Percentiles rank a stretch among this genome's conserved stretches.
Evolutionary conservation across 345 rosid genomes (phyloP).

Genomic region (Nasturtium officinale): DNA sequence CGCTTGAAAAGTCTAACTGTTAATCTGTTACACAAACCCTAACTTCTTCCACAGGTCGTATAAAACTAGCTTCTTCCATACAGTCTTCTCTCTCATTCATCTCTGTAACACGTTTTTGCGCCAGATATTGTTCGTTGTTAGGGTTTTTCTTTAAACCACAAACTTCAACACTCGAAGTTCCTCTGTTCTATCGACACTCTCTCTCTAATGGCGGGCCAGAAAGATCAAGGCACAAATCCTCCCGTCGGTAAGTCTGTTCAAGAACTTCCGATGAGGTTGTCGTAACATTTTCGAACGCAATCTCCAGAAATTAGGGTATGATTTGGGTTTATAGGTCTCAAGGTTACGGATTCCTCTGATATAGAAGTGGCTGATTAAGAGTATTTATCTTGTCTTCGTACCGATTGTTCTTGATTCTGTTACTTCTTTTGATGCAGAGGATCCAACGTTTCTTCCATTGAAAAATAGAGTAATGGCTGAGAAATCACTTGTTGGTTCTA

Average conservation of each 20-base stretch:
- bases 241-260: slow-evolving; percentile 8
- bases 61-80: slow-evolving; percentile 1
- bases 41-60: slow-evolving; percentile 31
- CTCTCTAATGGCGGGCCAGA: slow-evolving; percentile 26
- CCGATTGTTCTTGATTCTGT: slow-evolving; percentile 19
- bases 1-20: too few species aligned
- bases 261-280: background rate
- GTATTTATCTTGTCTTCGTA: background rate
- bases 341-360: slow-evolving; percentile 15
- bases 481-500: background rate
- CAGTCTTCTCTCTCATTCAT: slow-evolving; percentile 2
- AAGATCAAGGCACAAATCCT: slow-evolving; percentile 7
- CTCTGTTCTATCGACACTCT: background rate
- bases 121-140: background rate
- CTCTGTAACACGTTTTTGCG: slow-evolving; percentile 17
- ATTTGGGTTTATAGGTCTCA: background rate
- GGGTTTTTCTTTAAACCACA: background rate
- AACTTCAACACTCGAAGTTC: background rate
- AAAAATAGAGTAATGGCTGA: slow-evolving; percentile 15
- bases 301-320: slow-evolving; percentile 12
- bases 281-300: background rate
- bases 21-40: background rate
- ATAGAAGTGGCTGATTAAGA: slow-evolving; percentile 2
- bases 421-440: slow-evolving; percentile 1
- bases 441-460: background rate